Conservation (phyloP, 140 eudicot genomes). For the Ambrosia hybrid region DNA sequence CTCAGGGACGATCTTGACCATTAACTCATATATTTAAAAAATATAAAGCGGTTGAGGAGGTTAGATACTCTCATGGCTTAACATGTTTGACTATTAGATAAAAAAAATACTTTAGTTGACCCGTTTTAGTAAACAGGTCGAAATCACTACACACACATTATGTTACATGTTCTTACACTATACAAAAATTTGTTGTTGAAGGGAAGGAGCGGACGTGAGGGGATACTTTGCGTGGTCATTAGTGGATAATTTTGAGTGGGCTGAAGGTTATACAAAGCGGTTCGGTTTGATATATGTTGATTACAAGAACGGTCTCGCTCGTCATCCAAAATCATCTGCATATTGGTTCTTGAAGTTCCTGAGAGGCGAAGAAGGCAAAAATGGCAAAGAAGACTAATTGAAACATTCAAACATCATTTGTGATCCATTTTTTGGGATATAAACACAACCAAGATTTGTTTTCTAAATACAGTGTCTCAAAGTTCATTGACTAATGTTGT, state of each 20-base stretch:
- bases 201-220: constrained; percentile 69
- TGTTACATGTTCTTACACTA: constrained; percentile 10
- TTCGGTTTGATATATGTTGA: constrained; percentile 70
- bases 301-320: constrained; percentile 56
- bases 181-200: constrained; percentile 17
- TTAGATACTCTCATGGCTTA: not conserved
- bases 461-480: not conserved
- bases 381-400: constrained; percentile 53
- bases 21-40: not conserved
- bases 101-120: not conserved
- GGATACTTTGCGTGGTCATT: constrained; percentile 94
- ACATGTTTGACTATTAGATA: not conserved
- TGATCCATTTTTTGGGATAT: constrained; percentile 3
- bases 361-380: constrained; percentile 49
- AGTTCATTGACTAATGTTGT: not conserved
- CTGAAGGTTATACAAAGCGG: constrained; percentile 63
- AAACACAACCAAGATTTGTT: constrained; percentile 1
- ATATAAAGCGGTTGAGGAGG: not conserved
- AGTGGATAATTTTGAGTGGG: constrained; percentile 87
- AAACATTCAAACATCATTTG: constrained; percentile 6
- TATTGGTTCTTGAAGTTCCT: constrained; percentile 66
- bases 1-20: too few species aligned
- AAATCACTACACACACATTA: constrained; percentile 1
- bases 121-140: not conserved
- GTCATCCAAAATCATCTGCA: constrained; percentile 67